Conservation (phyloP, 306 rosid genomes). For the Prunus padus region DNA sequence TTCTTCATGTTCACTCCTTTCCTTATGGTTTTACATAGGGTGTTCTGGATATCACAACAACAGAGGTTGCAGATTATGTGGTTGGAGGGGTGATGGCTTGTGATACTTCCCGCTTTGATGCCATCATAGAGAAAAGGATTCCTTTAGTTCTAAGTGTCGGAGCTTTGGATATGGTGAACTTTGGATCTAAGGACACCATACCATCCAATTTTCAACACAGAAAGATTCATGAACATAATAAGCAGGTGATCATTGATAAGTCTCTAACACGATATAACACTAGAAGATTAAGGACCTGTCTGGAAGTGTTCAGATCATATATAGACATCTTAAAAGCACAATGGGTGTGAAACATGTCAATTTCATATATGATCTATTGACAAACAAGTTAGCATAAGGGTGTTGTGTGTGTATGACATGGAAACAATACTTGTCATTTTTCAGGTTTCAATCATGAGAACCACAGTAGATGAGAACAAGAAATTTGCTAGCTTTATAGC, state of each 20-base stretch:
- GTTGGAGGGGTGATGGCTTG: constrained; percentile 96
- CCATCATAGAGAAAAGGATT: constrained; percentile 59
- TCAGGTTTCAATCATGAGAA: constrained; percentile 87
- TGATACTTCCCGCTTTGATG: constrained; percentile 74
- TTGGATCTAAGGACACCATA: constrained; percentile 77
- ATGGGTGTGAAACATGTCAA: not conserved
- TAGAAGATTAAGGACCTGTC: not conserved
- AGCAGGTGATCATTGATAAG: constrained; percentile 71
- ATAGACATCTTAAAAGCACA: not conserved
- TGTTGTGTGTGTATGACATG: constrained; percentile 6
- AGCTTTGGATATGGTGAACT: constrained; percentile 92
- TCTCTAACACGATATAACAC: not conserved
- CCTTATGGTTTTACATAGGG: constrained; percentile 47
- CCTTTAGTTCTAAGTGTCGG: constrained; percentile 82
- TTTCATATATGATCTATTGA: not conserved
- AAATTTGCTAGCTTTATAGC: constrained; percentile 76
- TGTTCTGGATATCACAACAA: constrained; percentile 81
- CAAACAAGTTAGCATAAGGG: not conserved
- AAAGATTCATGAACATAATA: constrained; percentile 71
- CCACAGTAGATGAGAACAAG: constrained; percentile 73
- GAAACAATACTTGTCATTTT: constrained; percentile 21
- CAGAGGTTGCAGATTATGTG: constrained; percentile 83
- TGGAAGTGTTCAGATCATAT: not conserved
- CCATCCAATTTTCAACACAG: constrained; percentile 62
- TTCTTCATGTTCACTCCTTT: constrained; percentile 10